Conservation (phyloP, 176 grass and related monocot genomes). For the Lolium multiflorum region DNA sequence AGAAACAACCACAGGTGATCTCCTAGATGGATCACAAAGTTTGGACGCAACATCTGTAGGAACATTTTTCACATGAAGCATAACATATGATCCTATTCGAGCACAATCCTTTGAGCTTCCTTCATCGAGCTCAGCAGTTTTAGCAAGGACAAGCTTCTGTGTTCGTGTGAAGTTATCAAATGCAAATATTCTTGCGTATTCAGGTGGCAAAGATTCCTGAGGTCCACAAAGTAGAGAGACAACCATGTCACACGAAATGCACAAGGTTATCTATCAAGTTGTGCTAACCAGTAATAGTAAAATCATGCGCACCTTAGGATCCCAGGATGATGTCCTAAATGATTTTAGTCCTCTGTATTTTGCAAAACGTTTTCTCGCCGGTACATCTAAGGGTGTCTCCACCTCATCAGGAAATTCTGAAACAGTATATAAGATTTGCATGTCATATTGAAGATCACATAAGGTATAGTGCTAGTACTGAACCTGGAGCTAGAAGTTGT, state of each 20-base stretch:
- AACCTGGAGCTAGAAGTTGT: background rate
- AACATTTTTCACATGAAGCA: conserved; percentile 73
- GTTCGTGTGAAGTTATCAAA: conserved; percentile 91
- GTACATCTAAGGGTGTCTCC: conserved; percentile 90
- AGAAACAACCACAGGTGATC: conserved; percentile 61
- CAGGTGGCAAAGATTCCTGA: conserved; percentile 90
- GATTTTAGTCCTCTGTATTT: conserved; percentile 96
- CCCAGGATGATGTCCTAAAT: conserved; percentile 94
- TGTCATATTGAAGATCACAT: conserved; percentile 13
- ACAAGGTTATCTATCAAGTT: conserved; percentile 5
- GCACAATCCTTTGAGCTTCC: conserved; percentile 61
- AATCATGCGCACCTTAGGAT: conserved; percentile 74
- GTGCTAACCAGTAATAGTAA: conserved; percentile 16
- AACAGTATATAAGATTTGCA: conserved; percentile 35
- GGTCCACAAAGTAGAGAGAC: conserved; percentile 42
- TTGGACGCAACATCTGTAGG: conserved; percentile 69
- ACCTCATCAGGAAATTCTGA: conserved; percentile 99
- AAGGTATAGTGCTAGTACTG: background rate
- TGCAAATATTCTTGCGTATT: conserved; percentile 94
- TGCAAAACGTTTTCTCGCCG: conserved; percentile 91
- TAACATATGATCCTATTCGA: conserved; percentile 73
- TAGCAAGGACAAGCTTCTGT: conserved; percentile 80
- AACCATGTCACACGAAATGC: conserved; percentile 43
- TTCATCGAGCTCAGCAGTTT: conserved; percentile 53
- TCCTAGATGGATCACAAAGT: conserved; percentile 67